These are phyloP conservation scores for Geotrichum citri-aurantii DNA, from an alignment of 1,139 yeast species.

Conservation along the genomic window DNA sequence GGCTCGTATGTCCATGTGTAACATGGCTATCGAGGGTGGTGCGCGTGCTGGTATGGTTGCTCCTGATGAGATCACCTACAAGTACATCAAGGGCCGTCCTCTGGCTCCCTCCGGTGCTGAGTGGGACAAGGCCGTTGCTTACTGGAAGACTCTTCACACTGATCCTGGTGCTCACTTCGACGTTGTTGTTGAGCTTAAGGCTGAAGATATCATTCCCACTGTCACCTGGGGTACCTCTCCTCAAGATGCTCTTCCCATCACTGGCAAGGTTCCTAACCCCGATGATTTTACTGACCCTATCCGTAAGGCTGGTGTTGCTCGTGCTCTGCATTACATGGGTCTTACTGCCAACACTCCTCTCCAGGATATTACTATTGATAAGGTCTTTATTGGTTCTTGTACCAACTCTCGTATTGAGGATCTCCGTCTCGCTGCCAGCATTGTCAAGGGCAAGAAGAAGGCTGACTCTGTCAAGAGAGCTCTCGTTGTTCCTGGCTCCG, in stretches of 20 bases:
- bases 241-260: constrained; percentile 94
- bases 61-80: constrained; percentile 85
- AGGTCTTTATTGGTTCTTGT: constrained; percentile 96
- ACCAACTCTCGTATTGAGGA: constrained; percentile 97
- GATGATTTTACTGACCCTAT: constrained; percentile 62
- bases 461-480: constrained; percentile 78
- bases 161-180: constrained; percentile 91
- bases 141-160: constrained; percentile 83
- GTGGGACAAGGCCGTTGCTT: constrained; percentile 88
- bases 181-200: constrained; percentile 71
- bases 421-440: constrained; percentile 89
- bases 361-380: constrained; percentile 67
- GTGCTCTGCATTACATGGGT: constrained; percentile 91
- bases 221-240: constrained; percentile 99
- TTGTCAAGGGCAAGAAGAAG: constrained; percentile 83
- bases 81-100: constrained; percentile 88
- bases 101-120: constrained; percentile 88
- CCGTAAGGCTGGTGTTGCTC: constrained; percentile 75
- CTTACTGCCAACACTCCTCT: constrained; percentile 77
- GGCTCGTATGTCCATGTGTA: constrained; percentile 99
- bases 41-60: constrained; percentile 99
- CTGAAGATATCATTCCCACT: constrained; percentile 85
- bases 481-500: constrained; percentile 95
- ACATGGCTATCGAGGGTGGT: constrained; percentile 98
- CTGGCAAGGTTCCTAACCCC: constrained; percentile 89